A percentile compares a stretch with the other conserved stretches of the same genome.
phyloP scores from a whole-genome alignment of 2,329 filamentous ascomycete genomes.

The Talaromyces sp. region DNA sequence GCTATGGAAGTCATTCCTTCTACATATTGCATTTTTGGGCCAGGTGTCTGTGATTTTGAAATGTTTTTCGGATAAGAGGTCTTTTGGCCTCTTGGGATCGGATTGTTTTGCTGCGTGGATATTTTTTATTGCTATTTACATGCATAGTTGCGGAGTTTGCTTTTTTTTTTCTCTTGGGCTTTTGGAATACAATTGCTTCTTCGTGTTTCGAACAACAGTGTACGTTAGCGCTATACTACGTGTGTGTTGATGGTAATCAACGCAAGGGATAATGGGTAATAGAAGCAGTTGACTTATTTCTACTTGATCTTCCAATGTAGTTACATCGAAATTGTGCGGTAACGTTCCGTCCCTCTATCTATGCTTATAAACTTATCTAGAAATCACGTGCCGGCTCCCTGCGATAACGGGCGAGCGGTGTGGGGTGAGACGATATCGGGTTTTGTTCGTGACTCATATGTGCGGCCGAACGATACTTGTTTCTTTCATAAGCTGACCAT shows the following conservation, averaged over 20 bases:
- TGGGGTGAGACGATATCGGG: neutral
- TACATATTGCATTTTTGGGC: constrained; percentile 10
- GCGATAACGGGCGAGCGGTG: neutral
- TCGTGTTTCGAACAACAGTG: neutral
- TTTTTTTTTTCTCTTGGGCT: neutral
- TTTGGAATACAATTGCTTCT: neutral
- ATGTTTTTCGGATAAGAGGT: neutral
- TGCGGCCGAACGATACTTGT: neutral
- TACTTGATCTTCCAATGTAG: neutral
- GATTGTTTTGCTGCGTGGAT: neutral
- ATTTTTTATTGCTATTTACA: neutral
- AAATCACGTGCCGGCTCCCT: neutral
- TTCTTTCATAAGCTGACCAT: neutral
- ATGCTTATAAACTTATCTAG: neutral
- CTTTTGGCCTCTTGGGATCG: neutral
- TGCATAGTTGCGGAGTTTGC: constrained; percentile 1
- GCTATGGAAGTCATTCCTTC: constrained; percentile 17
- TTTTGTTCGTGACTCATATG: neutral
- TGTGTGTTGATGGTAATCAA: neutral
- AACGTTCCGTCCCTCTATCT: neutral
- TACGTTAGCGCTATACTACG: neutral
- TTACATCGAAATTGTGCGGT: neutral
- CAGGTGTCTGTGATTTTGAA: constrained; percentile 9
- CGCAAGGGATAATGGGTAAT: neutral
- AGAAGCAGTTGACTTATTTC: neutral